A percentile compares a stretch with the other conserved stretches of the same genome.
phyloP scores from a whole-genome alignment of 306 rosid species.

The Gastrolobium bilobum region DNA sequence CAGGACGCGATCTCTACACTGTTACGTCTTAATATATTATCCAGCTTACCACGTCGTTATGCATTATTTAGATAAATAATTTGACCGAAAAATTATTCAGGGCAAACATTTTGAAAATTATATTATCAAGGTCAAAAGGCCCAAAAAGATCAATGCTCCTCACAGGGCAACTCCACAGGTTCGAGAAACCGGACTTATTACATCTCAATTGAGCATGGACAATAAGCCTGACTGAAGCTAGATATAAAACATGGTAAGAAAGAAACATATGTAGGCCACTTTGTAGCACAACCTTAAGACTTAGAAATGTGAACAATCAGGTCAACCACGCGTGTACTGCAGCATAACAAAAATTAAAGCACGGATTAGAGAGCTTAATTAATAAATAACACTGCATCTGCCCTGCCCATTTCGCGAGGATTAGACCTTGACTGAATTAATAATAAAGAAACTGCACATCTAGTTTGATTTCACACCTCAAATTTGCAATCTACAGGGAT shows the following conservation, averaged over 20 bases:
- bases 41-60: no score
- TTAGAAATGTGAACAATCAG: constrained; percentile 64
- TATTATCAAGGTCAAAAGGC: no score
- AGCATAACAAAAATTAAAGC: constrained; percentile 8
- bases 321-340: constrained; percentile 82
- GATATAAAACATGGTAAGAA: background rate
- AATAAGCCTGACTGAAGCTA: constrained; percentile 11
- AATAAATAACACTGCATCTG: background rate
- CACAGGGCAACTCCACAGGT: background rate
- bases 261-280: constrained; percentile 1
- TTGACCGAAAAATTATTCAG: no score
- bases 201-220: background rate
- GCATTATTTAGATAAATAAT: no score
- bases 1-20: no score
- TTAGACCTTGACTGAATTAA: background rate
- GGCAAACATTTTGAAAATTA: no score
- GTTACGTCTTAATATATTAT: no score
- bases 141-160: constrained; percentile 11
- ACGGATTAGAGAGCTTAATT: constrained; percentile 21
- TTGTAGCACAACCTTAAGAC: constrained; percentile 34
- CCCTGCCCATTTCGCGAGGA: no score
- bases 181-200: constrained; percentile 46
- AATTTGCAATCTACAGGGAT: background rate
- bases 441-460: background rate
- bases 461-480: background rate